Conservation (phyloP, 305 asterid species). For the Caryopteris hybrid region DNA sequence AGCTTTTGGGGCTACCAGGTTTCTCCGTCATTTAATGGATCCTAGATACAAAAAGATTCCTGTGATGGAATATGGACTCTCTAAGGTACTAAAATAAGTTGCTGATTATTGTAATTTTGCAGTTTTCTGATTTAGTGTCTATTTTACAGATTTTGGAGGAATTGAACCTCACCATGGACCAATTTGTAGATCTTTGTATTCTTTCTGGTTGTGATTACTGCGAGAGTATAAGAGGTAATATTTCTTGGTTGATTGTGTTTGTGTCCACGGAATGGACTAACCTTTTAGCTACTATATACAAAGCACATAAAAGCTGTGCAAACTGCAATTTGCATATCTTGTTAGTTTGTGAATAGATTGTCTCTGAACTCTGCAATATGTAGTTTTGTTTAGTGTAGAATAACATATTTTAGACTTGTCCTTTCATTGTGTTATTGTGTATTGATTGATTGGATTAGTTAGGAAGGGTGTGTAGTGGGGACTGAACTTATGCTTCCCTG, state of each 20-base stretch:
- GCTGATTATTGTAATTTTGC: slow-evolving; percentile 6
- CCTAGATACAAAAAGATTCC: slow-evolving; percentile 85
- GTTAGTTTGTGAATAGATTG: background rate
- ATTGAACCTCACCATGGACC: slow-evolving; percentile 83
- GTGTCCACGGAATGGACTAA: background rate
- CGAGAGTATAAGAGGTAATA: slow-evolving; percentile 63
- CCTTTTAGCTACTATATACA: background rate
- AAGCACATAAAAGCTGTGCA: background rate
- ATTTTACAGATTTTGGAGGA: slow-evolving; percentile 74
- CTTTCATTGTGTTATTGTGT: background rate
- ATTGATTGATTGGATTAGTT: background rate
- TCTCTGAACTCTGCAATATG: background rate
- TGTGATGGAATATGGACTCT: slow-evolving; percentile 81
- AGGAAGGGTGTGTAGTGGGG: background rate
- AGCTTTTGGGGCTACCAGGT: slow-evolving; percentile 85
- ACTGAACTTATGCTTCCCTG: background rate
- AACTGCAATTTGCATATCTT: background rate
- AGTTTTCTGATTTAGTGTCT: slow-evolving; percentile 17
- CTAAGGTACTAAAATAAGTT: slow-evolving; percentile 45
- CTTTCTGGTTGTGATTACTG: slow-evolving; percentile 97
- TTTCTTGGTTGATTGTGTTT: background rate
- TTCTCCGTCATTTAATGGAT: slow-evolving; percentile 93
- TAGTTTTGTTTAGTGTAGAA: background rate
- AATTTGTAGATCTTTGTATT: slow-evolving; percentile 91
- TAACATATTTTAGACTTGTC: background rate